Conservation (phyloP, 2,329 filamentous ascomycete genomes). For the Exophiala dermatitidis region DNA sequence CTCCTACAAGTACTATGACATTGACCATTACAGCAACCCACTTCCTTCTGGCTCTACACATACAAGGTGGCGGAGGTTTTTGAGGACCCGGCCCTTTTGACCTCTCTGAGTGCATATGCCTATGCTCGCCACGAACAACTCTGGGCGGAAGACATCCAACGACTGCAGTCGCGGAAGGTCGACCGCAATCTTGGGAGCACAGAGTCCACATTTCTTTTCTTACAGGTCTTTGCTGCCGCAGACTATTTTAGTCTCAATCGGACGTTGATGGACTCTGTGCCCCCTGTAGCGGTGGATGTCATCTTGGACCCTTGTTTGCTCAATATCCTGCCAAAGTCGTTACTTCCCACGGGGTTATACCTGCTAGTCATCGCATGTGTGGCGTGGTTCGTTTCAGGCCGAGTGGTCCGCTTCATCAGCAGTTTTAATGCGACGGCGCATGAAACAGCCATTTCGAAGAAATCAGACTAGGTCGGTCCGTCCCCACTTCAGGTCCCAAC, state of each 20-base stretch:
- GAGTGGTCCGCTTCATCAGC: conserved; percentile 31
- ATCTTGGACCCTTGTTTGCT: conserved; percentile 79
- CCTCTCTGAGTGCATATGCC: conserved; percentile 59
- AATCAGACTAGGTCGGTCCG: conserved; percentile 4
- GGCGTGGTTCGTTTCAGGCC: conserved; percentile 46
- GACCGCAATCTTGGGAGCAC: neutral
- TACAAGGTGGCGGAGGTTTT: conserved; percentile 57
- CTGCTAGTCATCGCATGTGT: conserved; percentile 53
- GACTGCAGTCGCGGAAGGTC: conserved; percentile 14
- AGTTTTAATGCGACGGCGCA: neutral
- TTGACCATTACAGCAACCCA: conserved; percentile 63
- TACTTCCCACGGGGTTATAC: conserved; percentile 65
- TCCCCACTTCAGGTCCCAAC: conserved; percentile 6
- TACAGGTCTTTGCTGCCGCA: conserved; percentile 68
- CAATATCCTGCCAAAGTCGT: conserved; percentile 71
- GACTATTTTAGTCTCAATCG: conserved; percentile 75
- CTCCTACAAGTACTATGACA: neutral
- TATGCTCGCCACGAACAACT: conserved; percentile 40
- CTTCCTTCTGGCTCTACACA: conserved; percentile 63
- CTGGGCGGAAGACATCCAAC: conserved; percentile 16
- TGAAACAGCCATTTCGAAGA: neutral
- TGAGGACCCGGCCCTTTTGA: conserved; percentile 54
- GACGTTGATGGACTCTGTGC: conserved; percentile 66
- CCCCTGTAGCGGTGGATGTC: conserved; percentile 67
- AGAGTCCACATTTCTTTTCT: conserved; percentile 51